Evolutionary conservation across 768 basidiomycete genomes (phyloP).

Genomic region (Podaxis sp.): DNA sequence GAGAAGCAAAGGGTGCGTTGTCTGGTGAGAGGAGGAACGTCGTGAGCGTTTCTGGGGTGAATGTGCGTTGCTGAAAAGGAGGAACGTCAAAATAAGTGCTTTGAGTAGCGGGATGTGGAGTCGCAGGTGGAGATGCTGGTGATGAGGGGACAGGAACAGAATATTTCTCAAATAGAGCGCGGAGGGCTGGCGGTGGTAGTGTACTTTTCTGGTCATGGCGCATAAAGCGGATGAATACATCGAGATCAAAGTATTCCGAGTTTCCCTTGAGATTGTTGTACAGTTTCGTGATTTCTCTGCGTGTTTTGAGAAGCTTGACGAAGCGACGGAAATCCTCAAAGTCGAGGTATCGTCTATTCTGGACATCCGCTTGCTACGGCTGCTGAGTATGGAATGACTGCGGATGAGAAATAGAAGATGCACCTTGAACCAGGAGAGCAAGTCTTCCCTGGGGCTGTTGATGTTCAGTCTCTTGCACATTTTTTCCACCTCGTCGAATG

Average conservation of each 20-base stretch:
- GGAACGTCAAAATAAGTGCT: background rate
- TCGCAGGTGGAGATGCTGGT: conserved; percentile 19
- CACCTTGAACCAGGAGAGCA: conserved; percentile 59
- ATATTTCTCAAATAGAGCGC: conserved; percentile 37
- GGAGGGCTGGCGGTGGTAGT: conserved; percentile 30
- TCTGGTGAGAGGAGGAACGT: conserved; percentile 79
- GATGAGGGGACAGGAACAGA: conserved; percentile 13
- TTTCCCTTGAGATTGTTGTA: conserved; percentile 41
- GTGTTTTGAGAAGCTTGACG: conserved; percentile 77
- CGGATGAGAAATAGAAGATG: conserved; percentile 5
- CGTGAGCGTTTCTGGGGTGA: conserved; percentile 64
- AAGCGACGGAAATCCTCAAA: conserved; percentile 82
- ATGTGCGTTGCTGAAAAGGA: background rate
- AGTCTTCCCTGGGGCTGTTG: conserved; percentile 53
- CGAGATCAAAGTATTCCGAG: conserved; percentile 33
- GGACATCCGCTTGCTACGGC: conserved; percentile 63
- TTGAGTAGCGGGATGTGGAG: background rate
- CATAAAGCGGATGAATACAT: conserved; percentile 44
- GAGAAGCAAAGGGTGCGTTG: conserved; percentile 47
- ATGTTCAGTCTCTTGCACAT: conserved; percentile 72
- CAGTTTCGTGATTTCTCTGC: conserved; percentile 74
- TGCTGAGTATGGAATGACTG: conserved; percentile 9
- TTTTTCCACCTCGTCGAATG: conserved; percentile 71
- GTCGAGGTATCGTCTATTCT: conserved; percentile 58
- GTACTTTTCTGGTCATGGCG: conserved; percentile 40